Percentiles rank a stretch among this genome's conserved stretches.
Conservation (phyloP, 495 filamentous ascomycete species). For the Halenospora varia region DNA sequence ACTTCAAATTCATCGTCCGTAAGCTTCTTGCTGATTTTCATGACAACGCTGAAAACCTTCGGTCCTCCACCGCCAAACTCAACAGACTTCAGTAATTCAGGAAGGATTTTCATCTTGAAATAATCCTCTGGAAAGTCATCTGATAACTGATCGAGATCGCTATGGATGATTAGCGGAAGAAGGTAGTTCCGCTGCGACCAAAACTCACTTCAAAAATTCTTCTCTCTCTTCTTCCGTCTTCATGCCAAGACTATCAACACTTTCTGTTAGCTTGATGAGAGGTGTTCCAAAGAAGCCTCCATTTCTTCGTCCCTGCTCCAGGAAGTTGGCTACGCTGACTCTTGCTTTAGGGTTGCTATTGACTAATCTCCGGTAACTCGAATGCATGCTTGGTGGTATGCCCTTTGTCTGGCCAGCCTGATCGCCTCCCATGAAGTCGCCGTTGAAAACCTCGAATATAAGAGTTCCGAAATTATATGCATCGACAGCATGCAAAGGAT, state of each 20-base stretch:
- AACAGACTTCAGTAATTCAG: slow-evolving; percentile 92
- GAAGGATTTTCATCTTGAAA: slow-evolving; percentile 94
- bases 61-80: slow-evolving; percentile 96
- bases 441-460: slow-evolving; percentile 90
- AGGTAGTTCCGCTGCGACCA: slow-evolving; percentile 20
- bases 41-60: slow-evolving; percentile 80
- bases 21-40: slow-evolving; percentile 85
- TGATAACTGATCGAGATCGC: slow-evolving; percentile 78
- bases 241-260: slow-evolving; percentile 85
- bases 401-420: slow-evolving; percentile 80
- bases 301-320: slow-evolving; percentile 79
- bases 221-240: slow-evolving; percentile 83
- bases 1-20: slow-evolving; percentile 85
- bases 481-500: slow-evolving; percentile 77
- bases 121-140: slow-evolving; percentile 97
- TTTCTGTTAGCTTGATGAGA: slow-evolving; percentile 84
- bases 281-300: slow-evolving; percentile 91
- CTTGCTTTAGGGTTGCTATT: slow-evolving; percentile 86
- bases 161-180: slow-evolving; percentile 25
- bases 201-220: slow-evolving; percentile 71
- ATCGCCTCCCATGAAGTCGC: slow-evolving; percentile 63
- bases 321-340: slow-evolving; percentile 77
- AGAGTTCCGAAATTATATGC: slow-evolving; percentile 81
- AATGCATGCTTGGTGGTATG: slow-evolving; percentile 81
- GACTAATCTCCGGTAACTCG: slow-evolving; percentile 81